phyloP scores from a whole-genome alignment of 2,329 filamentous ascomycete species.

The Paraconiothyrium sp. region DNA sequence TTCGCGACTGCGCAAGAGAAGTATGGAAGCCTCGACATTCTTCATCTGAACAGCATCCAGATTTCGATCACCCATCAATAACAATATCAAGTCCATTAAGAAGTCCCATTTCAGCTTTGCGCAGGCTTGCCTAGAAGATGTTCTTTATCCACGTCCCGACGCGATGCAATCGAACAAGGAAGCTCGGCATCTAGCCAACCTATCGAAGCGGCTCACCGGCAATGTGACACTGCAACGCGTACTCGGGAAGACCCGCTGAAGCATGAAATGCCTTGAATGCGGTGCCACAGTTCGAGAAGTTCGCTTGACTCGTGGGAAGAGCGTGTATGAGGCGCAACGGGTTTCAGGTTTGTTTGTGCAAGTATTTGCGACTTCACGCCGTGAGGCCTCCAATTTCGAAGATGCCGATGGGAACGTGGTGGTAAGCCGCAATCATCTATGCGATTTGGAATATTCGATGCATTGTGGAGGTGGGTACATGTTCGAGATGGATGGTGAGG shows the following conservation, averaged over 20 bases:
- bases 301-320: slow-evolving; percentile 22
- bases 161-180: neutral
- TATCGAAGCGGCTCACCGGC: slow-evolving; percentile 20
- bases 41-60: neutral
- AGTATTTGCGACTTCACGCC: slow-evolving; percentile 6
- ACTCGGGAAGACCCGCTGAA: slow-evolving; percentile 19
- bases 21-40: neutral
- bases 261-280: slow-evolving; percentile 25
- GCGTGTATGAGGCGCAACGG: slow-evolving; percentile 18
- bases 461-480: neutral
- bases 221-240: slow-evolving; percentile 11
- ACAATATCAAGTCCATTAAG: neutral
- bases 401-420: neutral
- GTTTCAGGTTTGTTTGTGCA: slow-evolving; percentile 27
- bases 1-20: neutral
- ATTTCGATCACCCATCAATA: neutral
- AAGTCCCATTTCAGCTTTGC: neutral
- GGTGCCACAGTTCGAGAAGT: slow-evolving; percentile 27
- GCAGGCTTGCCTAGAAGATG: neutral
- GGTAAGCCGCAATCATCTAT: neutral
- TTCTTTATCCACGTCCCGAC: neutral
- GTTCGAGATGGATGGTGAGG: neutral
- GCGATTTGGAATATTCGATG: neutral
- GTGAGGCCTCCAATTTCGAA: slow-evolving; percentile 17
- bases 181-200: neutral